Percentiles rank a stretch among this genome's conserved stretches.
Evolutionary conservation across 495 filamentous ascomycete genomes (phyloP).

Genomic region (Penicillium arizonense): DNA sequence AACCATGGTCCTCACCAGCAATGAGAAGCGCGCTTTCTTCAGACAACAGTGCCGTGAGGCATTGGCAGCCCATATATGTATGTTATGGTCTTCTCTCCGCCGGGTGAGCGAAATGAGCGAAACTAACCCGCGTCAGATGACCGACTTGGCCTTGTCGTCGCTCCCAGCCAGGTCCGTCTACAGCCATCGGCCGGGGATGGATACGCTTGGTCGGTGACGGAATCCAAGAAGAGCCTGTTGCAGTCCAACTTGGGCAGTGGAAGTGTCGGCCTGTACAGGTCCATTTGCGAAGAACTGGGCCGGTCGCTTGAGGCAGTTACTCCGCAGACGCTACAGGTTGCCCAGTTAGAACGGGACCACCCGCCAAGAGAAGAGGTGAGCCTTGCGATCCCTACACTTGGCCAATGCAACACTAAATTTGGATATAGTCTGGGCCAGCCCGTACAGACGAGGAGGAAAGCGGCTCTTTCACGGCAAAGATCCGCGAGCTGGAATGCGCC

Average conservation of each 20-base stretch:
- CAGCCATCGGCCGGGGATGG: neutral
- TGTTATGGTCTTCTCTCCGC: neutral
- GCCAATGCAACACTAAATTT: too few species aligned
- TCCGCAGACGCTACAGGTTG: neutral
- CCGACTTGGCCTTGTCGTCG: slow-evolving; percentile 3
- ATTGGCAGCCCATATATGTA: neutral
- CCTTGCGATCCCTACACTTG: too few species aligned
- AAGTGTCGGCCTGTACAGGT: slow-evolving; percentile 1
- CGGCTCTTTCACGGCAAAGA: neutral
- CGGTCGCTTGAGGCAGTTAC: neutral
- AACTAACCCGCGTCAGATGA: neutral
- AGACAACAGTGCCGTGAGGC: neutral
- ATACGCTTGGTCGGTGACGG: slow-evolving; percentile 2
- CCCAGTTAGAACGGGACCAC: neutral
- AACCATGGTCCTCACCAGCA: neutral
- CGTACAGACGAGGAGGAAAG: neutral
- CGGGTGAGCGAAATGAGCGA: too few species aligned
- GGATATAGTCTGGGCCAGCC: neutral
- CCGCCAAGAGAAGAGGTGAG: neutral
- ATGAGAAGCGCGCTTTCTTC: neutral
- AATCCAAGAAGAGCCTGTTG: neutral
- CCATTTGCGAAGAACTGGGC: neutral
- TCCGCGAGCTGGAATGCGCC: neutral
- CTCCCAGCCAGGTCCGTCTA: neutral
- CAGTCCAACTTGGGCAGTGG: neutral